These are phyloP conservation scores for Ogataea haglerorum DNA, from an alignment of 805 yeast genomes.

Conservation along the genomic window DNA sequence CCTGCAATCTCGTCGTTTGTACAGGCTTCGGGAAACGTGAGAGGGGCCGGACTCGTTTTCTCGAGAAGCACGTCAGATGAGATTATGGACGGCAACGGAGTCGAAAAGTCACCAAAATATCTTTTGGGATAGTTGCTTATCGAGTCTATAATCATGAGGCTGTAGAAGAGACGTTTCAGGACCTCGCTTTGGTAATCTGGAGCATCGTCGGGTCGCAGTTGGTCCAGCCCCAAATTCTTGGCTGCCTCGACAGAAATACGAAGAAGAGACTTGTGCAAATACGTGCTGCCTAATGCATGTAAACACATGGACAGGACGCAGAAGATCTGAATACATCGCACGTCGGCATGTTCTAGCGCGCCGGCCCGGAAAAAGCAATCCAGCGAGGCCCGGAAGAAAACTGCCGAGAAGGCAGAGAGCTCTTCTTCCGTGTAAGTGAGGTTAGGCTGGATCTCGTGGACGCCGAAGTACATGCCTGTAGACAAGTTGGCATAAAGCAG, in stretches of 20 bases:
- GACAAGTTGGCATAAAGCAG: constrained; percentile 23
- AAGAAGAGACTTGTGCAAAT: constrained; percentile 21
- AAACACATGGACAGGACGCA: constrained; percentile 24
- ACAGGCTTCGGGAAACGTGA: constrained; percentile 7
- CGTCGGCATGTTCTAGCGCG: constrained; percentile 24
- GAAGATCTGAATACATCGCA: constrained; percentile 24
- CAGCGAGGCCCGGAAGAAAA: constrained; percentile 23
- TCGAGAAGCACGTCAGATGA: constrained; percentile 15
- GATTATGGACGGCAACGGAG: constrained; percentile 22
- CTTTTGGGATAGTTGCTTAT: constrained; percentile 25
- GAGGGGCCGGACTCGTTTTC: not conserved
- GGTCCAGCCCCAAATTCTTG: constrained; percentile 15
- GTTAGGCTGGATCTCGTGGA: constrained; percentile 12
- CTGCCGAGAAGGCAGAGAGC: constrained; percentile 14
- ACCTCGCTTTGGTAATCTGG: constrained; percentile 20
- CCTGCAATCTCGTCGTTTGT: constrained; percentile 22
- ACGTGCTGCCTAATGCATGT: constrained; percentile 25
- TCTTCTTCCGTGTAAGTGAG: constrained; percentile 14
- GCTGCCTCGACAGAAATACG: constrained; percentile 21
- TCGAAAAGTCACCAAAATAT: constrained; percentile 16
- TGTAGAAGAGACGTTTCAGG: constrained; percentile 24
- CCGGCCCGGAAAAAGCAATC: constrained; percentile 23
- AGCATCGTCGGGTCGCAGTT: constrained; percentile 1
- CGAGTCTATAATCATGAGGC: constrained; percentile 25
- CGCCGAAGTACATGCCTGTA: constrained; percentile 24